A percentile compares a stretch with the other conserved stretches of the same genome.
Evolutionary conservation across 148 eudicot species (phyloP).

Genomic region (Bassia scoparia): DNA sequence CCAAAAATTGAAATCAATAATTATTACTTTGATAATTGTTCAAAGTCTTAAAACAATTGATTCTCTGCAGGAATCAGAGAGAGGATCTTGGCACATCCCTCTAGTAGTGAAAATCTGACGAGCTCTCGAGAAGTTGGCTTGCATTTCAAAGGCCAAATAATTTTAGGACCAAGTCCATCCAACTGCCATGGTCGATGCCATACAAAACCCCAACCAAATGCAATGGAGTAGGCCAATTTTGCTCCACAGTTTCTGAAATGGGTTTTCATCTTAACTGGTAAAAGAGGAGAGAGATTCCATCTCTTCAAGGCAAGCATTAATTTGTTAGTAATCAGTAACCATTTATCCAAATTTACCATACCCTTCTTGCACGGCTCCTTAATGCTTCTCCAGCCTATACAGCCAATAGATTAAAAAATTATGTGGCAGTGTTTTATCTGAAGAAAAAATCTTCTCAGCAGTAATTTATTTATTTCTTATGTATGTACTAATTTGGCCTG

Average conservation of each 20-base stretch:
- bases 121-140: constrained; percentile 71
- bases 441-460: not conserved
- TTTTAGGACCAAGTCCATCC: constrained; percentile 3
- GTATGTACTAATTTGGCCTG: no score
- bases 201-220: not conserved
- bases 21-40: no score
- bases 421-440: not conserved
- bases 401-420: not conserved
- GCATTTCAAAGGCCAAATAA: constrained; percentile 42
- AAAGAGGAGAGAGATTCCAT: constrained; percentile 50
- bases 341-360: not conserved
- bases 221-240: constrained; percentile 1
- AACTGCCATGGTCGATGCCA: not conserved
- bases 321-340: not conserved
- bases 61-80: constrained; percentile 50
- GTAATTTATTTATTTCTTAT: not conserved
- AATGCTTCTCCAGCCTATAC: constrained; percentile 28
- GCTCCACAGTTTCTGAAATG: constrained; percentile 11
- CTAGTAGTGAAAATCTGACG: constrained; percentile 40
- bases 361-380: constrained; percentile 27
- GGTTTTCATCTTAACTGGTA: constrained; percentile 32
- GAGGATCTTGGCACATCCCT: constrained; percentile 66
- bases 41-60: not conserved
- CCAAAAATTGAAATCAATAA: not conserved
- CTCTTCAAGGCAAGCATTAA: constrained; percentile 11